Evolutionary conservation across 192 early-diverging fungal genomes (phyloP).

Genomic region (Haplosporangium gracile): DNA sequence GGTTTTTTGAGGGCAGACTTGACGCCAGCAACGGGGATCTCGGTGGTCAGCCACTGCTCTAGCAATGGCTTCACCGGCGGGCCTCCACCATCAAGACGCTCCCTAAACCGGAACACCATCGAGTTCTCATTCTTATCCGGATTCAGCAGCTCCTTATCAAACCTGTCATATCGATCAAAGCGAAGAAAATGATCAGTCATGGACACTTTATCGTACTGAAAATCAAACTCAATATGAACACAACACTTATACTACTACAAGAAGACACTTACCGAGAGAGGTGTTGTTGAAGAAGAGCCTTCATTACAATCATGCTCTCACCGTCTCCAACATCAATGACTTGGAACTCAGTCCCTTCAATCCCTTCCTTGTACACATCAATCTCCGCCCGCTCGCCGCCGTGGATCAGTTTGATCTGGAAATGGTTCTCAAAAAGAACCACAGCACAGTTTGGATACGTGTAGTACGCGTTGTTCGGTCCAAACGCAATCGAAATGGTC

Average conservation of each 20-base stretch:
- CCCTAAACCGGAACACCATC: slow-evolving; percentile 54
- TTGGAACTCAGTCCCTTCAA: slow-evolving; percentile 48
- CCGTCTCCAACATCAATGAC: slow-evolving; percentile 48
- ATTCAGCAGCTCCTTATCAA: slow-evolving; percentile 58
- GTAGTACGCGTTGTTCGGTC: slow-evolving; percentile 53
- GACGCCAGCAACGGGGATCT: slow-evolving; percentile 32
- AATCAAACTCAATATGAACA: neutral
- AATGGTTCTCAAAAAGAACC: slow-evolving; percentile 53
- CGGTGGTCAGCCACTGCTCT: slow-evolving; percentile 49
- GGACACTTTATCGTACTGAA: neutral
- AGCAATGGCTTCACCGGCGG: slow-evolving; percentile 49
- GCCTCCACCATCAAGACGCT: slow-evolving; percentile 46
- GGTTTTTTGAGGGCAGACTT: neutral
- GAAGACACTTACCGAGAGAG: slow-evolving; percentile 38
- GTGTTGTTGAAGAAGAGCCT: slow-evolving; percentile 41
- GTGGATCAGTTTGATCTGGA: slow-evolving; percentile 56
- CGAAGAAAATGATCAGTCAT: too few species aligned
- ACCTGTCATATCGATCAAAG: slow-evolving; percentile 17
- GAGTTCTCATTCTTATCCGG: slow-evolving; percentile 53
- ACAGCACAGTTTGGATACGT: slow-evolving; percentile 59
- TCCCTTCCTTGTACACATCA: slow-evolving; percentile 61
- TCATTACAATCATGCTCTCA: slow-evolving; percentile 51
- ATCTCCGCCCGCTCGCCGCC: slow-evolving; percentile 53
- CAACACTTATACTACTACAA: neutral
- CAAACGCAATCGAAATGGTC: slow-evolving; percentile 60